Base-by-base conservation (phyloP, 768 basidiomycete species). In the Suillus alpinus region DNA sequence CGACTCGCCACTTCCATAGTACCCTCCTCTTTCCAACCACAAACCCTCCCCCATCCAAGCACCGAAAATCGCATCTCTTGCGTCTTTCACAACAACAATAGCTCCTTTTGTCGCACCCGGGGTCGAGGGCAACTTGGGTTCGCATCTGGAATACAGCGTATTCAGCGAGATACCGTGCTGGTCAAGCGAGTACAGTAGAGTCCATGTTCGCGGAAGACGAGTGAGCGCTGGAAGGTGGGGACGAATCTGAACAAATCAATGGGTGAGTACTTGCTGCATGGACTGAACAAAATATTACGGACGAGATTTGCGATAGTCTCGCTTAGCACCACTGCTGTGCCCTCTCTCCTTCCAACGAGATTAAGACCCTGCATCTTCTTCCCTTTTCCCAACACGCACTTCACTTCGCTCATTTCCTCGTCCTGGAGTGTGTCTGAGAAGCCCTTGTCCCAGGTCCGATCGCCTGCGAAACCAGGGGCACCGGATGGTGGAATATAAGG, bases 111-210 rank as follows among this genome's bases (percentile, higher is more conserved):
- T 74, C 4, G 67, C 63, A 13, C 66, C 63, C 4, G 70, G 68
- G 2, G 65, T 62, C 7, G 67, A 62, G 1, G 73, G 73, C 20
- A 69, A 37, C 26, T 75, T 73, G 5, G 71, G 66, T 56, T 83
- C 84, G 57, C 87, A 91, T 1, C 81, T 81, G 2, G 81, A 68
- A 71, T 97, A 98, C 6, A 98, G 81, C 1, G 96, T 97, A 49
- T 89, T 86, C 14, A 98, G 80, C 13, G 94, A 95, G 49, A 95
- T 94, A 0, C 96, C 96, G 66, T 98, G 91, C 68, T 97, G 95
- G 68, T 98, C 96, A 18, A 97, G 81, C 16, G 93, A 95, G 76
- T 95, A 95, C 6, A 94, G 75, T 0, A 95, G 82, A 0, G 82
- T 82, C 94, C 94, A 96, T 32, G 80, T 76, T 7, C 80, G 78